Percentiles rank a stretch among this genome's conserved stretches.
Evolutionary conservation across 495 filamentous ascomycete genomes (phyloP).

Genomic region (Neurospora cerealis): DNA sequence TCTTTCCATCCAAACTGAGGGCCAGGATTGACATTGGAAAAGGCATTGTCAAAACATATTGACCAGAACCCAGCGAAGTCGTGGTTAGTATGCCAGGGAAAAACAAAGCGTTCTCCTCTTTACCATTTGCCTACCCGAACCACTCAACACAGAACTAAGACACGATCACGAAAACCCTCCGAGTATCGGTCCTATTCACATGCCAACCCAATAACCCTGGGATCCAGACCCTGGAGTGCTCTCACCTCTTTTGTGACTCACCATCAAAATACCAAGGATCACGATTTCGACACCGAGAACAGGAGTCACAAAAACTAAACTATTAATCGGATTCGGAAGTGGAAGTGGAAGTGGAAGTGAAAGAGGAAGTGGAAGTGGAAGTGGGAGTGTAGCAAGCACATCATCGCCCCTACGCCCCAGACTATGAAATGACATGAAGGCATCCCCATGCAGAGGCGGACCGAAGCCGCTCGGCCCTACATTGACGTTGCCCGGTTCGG

Average conservation of each 20-base stretch:
- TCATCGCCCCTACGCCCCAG: background rate
- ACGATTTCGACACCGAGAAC: background rate
- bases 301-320: background rate
- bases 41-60: background rate
- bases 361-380: background rate
- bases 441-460: background rate
- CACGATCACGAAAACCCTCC: background rate
- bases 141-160: background rate
- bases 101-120: background rate
- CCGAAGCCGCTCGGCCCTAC: background rate
- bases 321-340: background rate
- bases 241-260: background rate
- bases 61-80: background rate
- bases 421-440: background rate
- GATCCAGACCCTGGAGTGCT: background rate
- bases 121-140: background rate
- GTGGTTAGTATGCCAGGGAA: background rate
- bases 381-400: background rate
- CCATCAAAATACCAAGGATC: background rate
- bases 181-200: background rate
- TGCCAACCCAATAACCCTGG: background rate
- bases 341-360: background rate
- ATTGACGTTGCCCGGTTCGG: background rate
- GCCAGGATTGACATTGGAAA: background rate
- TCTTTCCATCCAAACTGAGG: background rate